These are phyloP conservation scores for Pythium oligandrum DNA, from an alignment of 352 stramenopile genomes.

Conservation along the genomic window DNA sequence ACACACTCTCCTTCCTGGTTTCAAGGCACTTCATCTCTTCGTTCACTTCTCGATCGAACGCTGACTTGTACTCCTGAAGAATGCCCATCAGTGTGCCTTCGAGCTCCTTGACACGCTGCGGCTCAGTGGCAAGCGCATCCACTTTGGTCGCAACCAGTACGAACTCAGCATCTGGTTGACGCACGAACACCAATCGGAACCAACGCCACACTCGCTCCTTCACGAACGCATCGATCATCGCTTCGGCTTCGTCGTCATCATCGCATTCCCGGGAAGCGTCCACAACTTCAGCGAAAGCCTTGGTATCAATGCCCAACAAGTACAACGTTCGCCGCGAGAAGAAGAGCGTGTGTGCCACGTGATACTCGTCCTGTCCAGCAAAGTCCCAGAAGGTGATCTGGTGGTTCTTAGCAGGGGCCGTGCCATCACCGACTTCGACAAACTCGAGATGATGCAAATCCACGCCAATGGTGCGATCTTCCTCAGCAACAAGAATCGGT, in stretches of 20 bases:
- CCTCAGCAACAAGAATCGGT: conserved; percentile 7
- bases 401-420: neutral
- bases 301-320: conserved; percentile 8
- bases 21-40: no score
- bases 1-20: no score
- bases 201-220: conserved; percentile 1
- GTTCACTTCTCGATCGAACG: no score
- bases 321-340: conserved; percentile 11
- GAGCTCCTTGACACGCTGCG: no score
- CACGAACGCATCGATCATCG: conserved; percentile 9
- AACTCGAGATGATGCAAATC: conserved; percentile 22
- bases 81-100: no score
- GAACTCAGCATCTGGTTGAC: conserved; percentile 13
- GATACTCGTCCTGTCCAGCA: conserved; percentile 11
- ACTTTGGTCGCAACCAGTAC: conserved; percentile 9
- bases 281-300: conserved; percentile 1
- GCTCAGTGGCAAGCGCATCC: neutral
- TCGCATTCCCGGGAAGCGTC: neutral
- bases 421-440: neutral
- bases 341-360: conserved; percentile 10
- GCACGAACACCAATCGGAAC: conserved; percentile 7
- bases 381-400: conserved; percentile 17
- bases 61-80: no score
- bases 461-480: conserved; percentile 27
- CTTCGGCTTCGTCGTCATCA: neutral